These are phyloP conservation scores for Setaria viridis DNA, from an alignment of 202 grass and related monocot species.

Conservation along the genomic window DNA sequence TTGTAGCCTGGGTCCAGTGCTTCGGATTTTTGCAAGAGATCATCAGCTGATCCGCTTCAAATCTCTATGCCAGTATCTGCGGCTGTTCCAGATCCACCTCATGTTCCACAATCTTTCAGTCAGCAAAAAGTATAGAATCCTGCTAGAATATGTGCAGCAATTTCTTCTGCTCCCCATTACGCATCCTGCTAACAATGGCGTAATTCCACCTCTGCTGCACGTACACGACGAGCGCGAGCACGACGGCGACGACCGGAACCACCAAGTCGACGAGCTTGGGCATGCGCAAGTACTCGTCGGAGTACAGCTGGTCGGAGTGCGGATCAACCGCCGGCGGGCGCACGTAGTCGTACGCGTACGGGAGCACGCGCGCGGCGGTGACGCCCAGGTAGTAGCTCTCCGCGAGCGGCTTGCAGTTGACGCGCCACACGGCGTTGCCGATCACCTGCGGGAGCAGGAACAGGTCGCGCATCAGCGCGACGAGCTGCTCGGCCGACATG, in stretches of 20 bases:
- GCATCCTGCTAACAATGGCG: conserved; percentile 39
- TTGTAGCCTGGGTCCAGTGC: too few relatives aligned
- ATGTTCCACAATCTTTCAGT: too few relatives aligned
- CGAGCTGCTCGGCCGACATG: conserved; percentile 35
- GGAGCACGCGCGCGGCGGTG: conserved; percentile 57
- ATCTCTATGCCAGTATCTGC: too few relatives aligned
- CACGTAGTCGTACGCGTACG: conserved; percentile 55
- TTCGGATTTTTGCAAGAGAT: too few relatives aligned
- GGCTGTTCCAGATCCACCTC: too few relatives aligned
- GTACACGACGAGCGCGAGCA: conserved; percentile 47
- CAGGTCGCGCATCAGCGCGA: conserved; percentile 56
- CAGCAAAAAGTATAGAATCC: too few relatives aligned
- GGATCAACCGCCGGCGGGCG: conserved; percentile 32
- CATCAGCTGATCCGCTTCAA: too few relatives aligned
- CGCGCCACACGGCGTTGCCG: conserved; percentile 58
- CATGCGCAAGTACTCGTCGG: too few relatives aligned
- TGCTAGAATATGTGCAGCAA: too few relatives aligned
- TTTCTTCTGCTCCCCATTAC: conserved; percentile 43
- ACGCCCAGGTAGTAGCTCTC: conserved; percentile 60
- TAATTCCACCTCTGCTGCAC: conserved; percentile 64
- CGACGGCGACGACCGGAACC: conserved; percentile 36
- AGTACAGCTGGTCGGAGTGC: too few relatives aligned
- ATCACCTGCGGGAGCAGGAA: conserved; percentile 65
- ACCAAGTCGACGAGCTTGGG: too few relatives aligned
- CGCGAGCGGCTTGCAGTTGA: conserved; percentile 55